Evolutionary conservation across 2,329 filamentous ascomycete species (phyloP), one percentile per base, ranked within the genome.

Genomic region (Penicillium nordicum): DNA sequence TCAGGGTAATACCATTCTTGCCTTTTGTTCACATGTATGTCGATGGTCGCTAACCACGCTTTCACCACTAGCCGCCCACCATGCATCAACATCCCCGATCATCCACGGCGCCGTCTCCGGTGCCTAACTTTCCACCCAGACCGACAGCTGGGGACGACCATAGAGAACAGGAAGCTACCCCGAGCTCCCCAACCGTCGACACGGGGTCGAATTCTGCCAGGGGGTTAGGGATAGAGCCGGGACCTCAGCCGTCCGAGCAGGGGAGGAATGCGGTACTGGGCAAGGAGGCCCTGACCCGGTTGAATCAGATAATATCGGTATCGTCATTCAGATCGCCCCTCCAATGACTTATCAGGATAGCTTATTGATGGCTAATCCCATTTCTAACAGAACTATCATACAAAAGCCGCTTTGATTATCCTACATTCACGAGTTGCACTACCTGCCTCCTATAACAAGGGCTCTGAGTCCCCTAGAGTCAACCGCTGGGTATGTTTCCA

Each of bases 291-390:
- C 77, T 88, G 72, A 85, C 83, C 76, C 94, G 94, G 78, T 81
- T 97, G 65, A 94, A 95, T 73, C 92, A 96, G 77, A 94, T 97
- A 69, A 87, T 97, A 67, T 90, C 94, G 83, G 92, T 95, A 78
- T 59, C 77, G 42, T 32, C 34, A 29, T 40, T 16, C 30, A 41
- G 27, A 37, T 38, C 29, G 25, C 29, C 14, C 53, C 47, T 50
- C 50, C 18, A n/a, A 41, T 29, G 30, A 27, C 21, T 29, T 47
- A 46, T 16, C 32, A 5, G 47, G 32, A n/a, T 56, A 60, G 56
- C 18, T 42, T 27, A 61, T 71, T 72, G 64, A 69, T 63, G 25
- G 14, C 67, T 34, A 12, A 55, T 44, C 5, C 30, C 50, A 6
- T 49, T 36, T 10, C 9, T 11, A 53, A 14, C 68, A 97, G 92